A percentile compares a stretch with the other conserved stretches of the same genome.
Conservation (phyloP, 2,329 filamentous ascomycete genomes). For the Conoideocrella luteorostrata region DNA sequence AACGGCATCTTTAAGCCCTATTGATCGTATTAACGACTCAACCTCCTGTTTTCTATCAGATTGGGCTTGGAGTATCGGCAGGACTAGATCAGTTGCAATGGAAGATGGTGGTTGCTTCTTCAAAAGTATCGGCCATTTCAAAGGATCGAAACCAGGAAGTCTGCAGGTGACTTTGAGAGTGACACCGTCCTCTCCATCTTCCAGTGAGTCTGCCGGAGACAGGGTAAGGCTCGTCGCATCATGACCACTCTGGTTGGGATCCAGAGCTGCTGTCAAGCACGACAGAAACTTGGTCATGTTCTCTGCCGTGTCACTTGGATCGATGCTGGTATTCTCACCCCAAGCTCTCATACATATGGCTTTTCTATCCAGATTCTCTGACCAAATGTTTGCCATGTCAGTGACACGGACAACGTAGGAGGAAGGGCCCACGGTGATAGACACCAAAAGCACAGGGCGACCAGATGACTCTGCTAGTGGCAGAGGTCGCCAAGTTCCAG, state of each 20-base stretch:
- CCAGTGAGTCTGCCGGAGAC: constrained; percentile 23
- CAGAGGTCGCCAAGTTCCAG: constrained; percentile 37
- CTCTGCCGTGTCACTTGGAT: constrained; percentile 61
- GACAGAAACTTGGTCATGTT: constrained; percentile 63
- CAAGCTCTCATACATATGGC: constrained; percentile 57
- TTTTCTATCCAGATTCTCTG: constrained; percentile 55
- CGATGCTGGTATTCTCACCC: constrained; percentile 61
- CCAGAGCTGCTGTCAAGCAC: constrained; percentile 50
- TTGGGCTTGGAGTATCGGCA: constrained; percentile 45
- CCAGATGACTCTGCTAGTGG: constrained; percentile 24
- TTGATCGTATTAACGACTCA: constrained; percentile 33
- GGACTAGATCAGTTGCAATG: constrained; percentile 41
- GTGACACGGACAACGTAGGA: constrained; percentile 63
- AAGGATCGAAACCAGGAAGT: constrained; percentile 57
- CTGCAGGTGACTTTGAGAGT: constrained; percentile 50
- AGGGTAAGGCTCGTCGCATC: constrained; percentile 40
- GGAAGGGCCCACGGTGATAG: constrained; percentile 44
- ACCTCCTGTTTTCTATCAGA: constrained; percentile 33
- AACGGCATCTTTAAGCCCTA: constrained; percentile 46
- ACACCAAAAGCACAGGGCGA: constrained; percentile 58
- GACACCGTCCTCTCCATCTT: constrained; percentile 35
- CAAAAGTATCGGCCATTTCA: constrained; percentile 61
- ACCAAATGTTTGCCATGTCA: constrained; percentile 69
- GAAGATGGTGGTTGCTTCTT: constrained; percentile 34
- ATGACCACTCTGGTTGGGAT: constrained; percentile 37